A percentile compares a stretch with the other conserved stretches of the same genome.
Evolutionary conservation across 2,329 filamentous ascomycete genomes (phyloP).

Genomic region (Phyllosticta citrichinensis): DNA sequence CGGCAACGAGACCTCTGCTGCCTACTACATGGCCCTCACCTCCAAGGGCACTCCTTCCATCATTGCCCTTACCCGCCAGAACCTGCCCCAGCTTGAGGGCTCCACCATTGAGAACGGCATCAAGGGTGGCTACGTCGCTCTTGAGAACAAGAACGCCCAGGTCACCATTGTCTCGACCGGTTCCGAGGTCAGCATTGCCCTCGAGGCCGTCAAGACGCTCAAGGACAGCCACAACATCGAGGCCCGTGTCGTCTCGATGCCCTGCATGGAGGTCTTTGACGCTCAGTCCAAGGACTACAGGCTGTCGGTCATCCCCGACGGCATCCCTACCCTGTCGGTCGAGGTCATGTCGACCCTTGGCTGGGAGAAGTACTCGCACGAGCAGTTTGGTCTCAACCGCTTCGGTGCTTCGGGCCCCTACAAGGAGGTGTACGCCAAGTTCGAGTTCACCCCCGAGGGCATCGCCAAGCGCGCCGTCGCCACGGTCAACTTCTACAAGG

Average conservation of each 20-base stretch:
- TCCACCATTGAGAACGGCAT: slow-evolving; percentile 79
- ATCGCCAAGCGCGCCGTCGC: slow-evolving; percentile 88
- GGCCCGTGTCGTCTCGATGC: slow-evolving; percentile 88
- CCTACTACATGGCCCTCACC: slow-evolving; percentile 91
- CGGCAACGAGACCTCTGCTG: slow-evolving; percentile 94
- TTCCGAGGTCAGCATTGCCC: slow-evolving; percentile 87
- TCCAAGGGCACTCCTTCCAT: slow-evolving; percentile 86
- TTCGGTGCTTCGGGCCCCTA: slow-evolving; percentile 97
- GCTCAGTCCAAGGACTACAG: slow-evolving; percentile 89
- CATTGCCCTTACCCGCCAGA: slow-evolving; percentile 91
- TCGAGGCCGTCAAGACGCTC: slow-evolving; percentile 87
- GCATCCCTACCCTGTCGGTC: slow-evolving; percentile 83
- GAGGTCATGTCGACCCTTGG: slow-evolving; percentile 97
- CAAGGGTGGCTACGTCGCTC: slow-evolving; percentile 91
- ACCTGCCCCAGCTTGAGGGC: slow-evolving; percentile 93
- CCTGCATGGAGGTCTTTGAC: slow-evolving; percentile 96
- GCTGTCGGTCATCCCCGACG: slow-evolving; percentile 84
- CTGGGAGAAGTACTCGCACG: slow-evolving; percentile 98
- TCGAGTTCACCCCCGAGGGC: slow-evolving; percentile 97
- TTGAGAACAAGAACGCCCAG: slow-evolving; percentile 73
- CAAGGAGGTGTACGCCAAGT: slow-evolving; percentile 99
- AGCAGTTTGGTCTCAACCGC: slow-evolving; percentile 98
- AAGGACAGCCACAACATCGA: slow-evolving; percentile 79
- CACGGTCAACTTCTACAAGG: slow-evolving; percentile 97
- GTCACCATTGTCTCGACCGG: slow-evolving; percentile 90